phyloP scores from a whole-genome alignment of 2,329 filamentous ascomycete genomes.

The Chrysosporium keratinophilum region DNA sequence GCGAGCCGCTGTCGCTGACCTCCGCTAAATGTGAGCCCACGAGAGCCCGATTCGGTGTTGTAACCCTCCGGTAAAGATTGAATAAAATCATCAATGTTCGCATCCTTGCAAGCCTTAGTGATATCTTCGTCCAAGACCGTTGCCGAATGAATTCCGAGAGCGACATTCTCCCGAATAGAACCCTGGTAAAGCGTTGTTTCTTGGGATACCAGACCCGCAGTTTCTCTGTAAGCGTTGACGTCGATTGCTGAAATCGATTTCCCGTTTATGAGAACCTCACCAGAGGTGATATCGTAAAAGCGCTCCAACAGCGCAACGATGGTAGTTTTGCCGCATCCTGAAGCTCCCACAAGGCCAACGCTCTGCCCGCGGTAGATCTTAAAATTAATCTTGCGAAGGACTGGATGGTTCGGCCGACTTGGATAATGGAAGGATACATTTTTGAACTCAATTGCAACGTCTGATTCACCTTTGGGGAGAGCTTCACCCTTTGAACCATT shows the following conservation, averaged over 20 bases:
- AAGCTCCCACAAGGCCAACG: constrained; percentile 47
- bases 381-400: constrained; percentile 25
- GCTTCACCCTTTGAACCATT: constrained; percentile 21
- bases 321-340: constrained; percentile 55
- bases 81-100: constrained; percentile 33
- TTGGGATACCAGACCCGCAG: constrained; percentile 62
- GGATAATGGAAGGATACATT: constrained; percentile 35
- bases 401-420: constrained; percentile 21
- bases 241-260: constrained; percentile 50
- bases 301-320: constrained; percentile 52
- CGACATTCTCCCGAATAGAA: constrained; percentile 58
- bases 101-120: constrained; percentile 27
- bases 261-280: constrained; percentile 55
- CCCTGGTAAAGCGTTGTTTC: constrained; percentile 63
- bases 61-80: constrained; percentile 31
- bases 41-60: constrained; percentile 26
- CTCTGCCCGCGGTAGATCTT: constrained; percentile 41
- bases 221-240: constrained; percentile 51
- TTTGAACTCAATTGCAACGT: constrained; percentile 36
- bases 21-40: constrained; percentile 26
- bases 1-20: constrained; percentile 37
- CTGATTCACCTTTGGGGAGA: constrained; percentile 26
- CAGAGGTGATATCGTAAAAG: constrained; percentile 59
- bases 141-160: constrained; percentile 41
- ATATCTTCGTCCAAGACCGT: constrained; percentile 25